These are phyloP conservation scores for Torulaspora gathmanii DNA, from an alignment of 805 yeast genomes.

Conservation along the genomic window DNA sequence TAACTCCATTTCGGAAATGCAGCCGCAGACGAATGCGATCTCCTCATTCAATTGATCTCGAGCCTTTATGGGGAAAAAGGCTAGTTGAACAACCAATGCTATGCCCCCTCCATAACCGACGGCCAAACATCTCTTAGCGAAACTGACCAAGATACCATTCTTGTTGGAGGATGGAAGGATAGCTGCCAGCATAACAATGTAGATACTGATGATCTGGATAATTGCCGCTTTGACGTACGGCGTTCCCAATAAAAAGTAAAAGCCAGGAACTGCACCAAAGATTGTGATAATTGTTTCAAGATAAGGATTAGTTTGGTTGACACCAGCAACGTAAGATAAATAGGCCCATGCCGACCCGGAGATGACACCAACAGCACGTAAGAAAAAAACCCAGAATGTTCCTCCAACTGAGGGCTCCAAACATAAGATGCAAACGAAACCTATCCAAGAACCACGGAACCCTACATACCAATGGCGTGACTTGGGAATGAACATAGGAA, in stretches of 20 bases:
- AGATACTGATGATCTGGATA: conserved; percentile 44
- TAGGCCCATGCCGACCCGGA: conserved; percentile 49
- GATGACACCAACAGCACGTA: conserved; percentile 46
- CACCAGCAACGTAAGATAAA: conserved; percentile 43
- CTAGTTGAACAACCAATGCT: conserved; percentile 43
- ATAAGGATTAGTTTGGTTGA: conserved; percentile 39
- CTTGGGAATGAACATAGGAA: conserved; percentile 48
- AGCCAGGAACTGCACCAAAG: conserved; percentile 45
- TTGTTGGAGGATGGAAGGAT: conserved; percentile 36
- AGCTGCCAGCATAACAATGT: conserved; percentile 45
- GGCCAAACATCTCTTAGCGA: conserved; percentile 48
- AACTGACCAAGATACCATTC: conserved; percentile 42
- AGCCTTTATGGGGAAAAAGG: conserved; percentile 46
- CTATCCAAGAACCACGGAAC: conserved; percentile 49
- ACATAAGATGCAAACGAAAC: conserved; percentile 48
- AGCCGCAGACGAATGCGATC: conserved; percentile 39
- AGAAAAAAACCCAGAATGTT: conserved; percentile 44
- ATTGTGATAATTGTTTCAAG: conserved; percentile 41
- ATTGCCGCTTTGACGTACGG: conserved; percentile 50
- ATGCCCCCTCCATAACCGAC: conserved; percentile 48
- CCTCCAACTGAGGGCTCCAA: conserved; percentile 50
- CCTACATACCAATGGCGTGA: conserved; percentile 46
- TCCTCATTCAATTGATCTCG: conserved; percentile 43
- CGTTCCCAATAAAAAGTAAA: conserved; percentile 42
- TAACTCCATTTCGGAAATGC: conserved; percentile 39